These are phyloP conservation scores for Carex pumila DNA, from an alignment of 176 grass and related monocot genomes.

Conservation along the genomic window DNA sequence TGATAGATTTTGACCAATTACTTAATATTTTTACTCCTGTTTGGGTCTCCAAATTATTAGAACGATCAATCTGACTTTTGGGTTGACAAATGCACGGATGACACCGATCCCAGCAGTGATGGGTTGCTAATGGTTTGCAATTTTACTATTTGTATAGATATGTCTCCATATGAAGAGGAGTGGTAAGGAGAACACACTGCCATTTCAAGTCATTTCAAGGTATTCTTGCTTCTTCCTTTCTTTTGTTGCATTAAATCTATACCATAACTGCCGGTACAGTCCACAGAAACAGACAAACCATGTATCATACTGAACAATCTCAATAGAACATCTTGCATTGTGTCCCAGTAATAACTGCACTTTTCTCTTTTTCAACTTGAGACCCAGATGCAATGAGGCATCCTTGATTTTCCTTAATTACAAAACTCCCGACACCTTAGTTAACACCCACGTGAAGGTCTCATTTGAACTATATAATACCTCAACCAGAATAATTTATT, in stretches of 20 bases:
- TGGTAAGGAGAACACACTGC: conserved; percentile 93
- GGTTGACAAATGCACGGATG: neutral
- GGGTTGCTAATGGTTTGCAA: neutral
- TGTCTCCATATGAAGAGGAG: conserved; percentile 98
- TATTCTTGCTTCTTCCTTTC: conserved; percentile 19
- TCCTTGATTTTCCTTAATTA: no score
- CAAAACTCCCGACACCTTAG: no score
- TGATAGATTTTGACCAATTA: neutral
- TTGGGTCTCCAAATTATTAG: neutral
- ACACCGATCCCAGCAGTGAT: neutral
- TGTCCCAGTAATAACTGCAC: neutral
- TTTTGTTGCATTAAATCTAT: neutral
- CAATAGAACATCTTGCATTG: neutral
- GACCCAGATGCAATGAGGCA: neutral
- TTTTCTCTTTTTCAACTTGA: neutral
- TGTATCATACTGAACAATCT: neutral
- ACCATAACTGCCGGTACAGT: neutral
- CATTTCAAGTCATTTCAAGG: conserved; percentile 99
- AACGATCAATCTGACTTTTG: neutral
- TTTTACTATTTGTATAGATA: conserved; percentile 42
- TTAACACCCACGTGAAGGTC: neutral
- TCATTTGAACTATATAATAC: neutral
- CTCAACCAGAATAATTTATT: neutral
- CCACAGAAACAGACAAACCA: neutral
- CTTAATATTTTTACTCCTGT: neutral